Base-by-base conservation (phyloP, 75 land plant species). In the Selaginella tamariscina region DNA sequence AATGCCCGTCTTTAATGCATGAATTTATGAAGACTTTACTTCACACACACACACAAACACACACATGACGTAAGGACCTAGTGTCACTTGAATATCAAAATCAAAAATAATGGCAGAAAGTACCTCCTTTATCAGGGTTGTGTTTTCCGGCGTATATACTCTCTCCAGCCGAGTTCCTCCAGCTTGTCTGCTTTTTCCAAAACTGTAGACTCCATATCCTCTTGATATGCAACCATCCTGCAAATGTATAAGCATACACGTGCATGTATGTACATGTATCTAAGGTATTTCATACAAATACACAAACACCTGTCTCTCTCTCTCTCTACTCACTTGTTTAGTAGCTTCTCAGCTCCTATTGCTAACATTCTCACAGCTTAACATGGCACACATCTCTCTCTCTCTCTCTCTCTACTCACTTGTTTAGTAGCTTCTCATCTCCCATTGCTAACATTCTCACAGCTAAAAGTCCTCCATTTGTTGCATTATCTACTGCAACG, bases 401-500 rank as follows among this genome's bases (percentile, higher is more conserved):
- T 49, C 20, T 49, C 20, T 49, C 54, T 20, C 20, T 49, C 20
- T 49, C 11, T 11, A 49, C 11, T 49, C 65, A 87, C 98, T 79
- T 87, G 27, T 83, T 70, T 18, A 56, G 71, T 2, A 94, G 65
- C 24, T 74, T 74, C 11, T 79, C 26, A 66, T 79, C 72, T 9
- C 32, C 65, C 8, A 72, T 55, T 1, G 86, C 86, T 24, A 94
- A 76, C 30, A 90, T 85, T 57, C 87, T 78, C 23, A 84, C 82
- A 24, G 98, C 96, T 64, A 94, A 66, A 32, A 90, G 67, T 30
- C 81, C 96, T 63, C 91, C 98, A 81, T 94, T 94, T 69, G 88
- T 80, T 0, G 96, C 88, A 73, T 90, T 90, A 32, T 91, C 83
- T 55, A 94, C 81, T 20, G 91, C 88, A 29, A 94, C 96, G 96